A percentile compares a stretch with the other conserved stretches of the same genome.
phyloP scores from a whole-genome alignment of 2,329 filamentous ascomycete genomes.

The Fusarium mundagurra region DNA sequence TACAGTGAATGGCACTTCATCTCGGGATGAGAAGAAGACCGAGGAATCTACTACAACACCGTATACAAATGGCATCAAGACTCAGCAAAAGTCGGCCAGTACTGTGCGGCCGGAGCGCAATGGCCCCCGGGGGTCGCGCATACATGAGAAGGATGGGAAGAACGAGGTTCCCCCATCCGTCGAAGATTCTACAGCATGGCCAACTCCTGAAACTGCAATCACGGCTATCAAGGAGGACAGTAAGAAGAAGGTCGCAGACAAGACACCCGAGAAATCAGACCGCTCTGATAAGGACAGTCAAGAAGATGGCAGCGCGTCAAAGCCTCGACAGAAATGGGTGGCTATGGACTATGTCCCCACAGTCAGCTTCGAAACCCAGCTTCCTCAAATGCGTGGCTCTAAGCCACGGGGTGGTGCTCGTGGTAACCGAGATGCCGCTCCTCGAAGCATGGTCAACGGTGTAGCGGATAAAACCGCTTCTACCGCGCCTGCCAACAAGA shows the following conservation, averaged over 20 bases:
- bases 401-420: conserved; percentile 62
- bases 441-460: conserved; percentile 50
- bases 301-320: conserved; percentile 57
- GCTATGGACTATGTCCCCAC: conserved; percentile 83
- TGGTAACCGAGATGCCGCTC: conserved; percentile 49
- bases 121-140: conserved; percentile 59
- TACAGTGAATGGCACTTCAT: conserved; percentile 42
- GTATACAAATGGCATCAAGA: conserved; percentile 52
- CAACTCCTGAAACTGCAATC: conserved; percentile 81
- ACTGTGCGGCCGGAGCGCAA: conserved; percentile 52
- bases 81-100: conserved; percentile 56
- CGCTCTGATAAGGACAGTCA: conserved; percentile 72
- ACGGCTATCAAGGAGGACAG: conserved; percentile 71
- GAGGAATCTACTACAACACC: conserved; percentile 37
- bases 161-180: conserved; percentile 67
- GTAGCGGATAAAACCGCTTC: conserved; percentile 51
- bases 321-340: conserved; percentile 79
- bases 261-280: conserved; percentile 65
- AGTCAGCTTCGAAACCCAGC: conserved; percentile 86
- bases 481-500: conserved; percentile 44
- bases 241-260: conserved; percentile 77
- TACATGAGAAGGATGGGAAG: conserved; percentile 54
- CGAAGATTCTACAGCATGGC: conserved; percentile 84
- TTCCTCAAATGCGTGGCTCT: conserved; percentile 65
- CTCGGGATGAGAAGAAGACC: conserved; percentile 56